phyloP scores from a whole-genome alignment of 208 protist genomes.

The Angomonas ambiguus region DNA sequence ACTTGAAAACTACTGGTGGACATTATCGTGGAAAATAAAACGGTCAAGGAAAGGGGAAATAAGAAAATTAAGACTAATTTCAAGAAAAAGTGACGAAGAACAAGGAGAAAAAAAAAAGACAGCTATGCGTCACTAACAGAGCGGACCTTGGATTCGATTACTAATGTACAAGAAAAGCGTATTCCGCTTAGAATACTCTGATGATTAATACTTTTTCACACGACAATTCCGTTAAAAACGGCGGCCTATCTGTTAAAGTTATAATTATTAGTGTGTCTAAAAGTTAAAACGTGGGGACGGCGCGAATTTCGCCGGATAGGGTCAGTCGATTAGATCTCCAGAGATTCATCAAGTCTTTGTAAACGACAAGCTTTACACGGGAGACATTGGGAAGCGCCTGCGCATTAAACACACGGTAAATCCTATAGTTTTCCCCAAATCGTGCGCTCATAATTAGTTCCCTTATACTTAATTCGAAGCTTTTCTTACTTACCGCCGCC shows the following conservation, averaged over 20 bases:
- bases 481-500: constrained; percentile 31
- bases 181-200: too few species aligned
- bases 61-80: neutral
- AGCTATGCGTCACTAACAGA: too few species aligned
- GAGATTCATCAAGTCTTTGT: constrained; percentile 49
- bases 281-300: constrained; percentile 32
- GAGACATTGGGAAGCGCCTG: constrained; percentile 28
- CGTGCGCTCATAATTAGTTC: constrained; percentile 80
- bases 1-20: neutral
- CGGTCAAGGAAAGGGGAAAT: neutral
- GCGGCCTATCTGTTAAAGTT: too few species aligned
- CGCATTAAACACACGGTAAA: constrained; percentile 80
- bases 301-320: constrained; percentile 69
- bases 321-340: constrained; percentile 63
- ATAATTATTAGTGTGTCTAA: too few species aligned
- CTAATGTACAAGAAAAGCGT: too few species aligned
- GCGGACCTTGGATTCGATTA: too few species aligned
- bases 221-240: too few species aligned
- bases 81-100: neutral
- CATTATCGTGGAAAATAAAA: constrained; percentile 5
- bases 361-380: constrained; percentile 45
- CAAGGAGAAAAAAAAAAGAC: too few species aligned
- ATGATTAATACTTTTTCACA: too few species aligned
- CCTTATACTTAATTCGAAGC: constrained; percentile 79
- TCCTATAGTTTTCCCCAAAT: constrained; percentile 55